Evolutionary conservation across 177 flowering plant species (phyloP).

Genomic region (Vitis hybrid): DNA sequence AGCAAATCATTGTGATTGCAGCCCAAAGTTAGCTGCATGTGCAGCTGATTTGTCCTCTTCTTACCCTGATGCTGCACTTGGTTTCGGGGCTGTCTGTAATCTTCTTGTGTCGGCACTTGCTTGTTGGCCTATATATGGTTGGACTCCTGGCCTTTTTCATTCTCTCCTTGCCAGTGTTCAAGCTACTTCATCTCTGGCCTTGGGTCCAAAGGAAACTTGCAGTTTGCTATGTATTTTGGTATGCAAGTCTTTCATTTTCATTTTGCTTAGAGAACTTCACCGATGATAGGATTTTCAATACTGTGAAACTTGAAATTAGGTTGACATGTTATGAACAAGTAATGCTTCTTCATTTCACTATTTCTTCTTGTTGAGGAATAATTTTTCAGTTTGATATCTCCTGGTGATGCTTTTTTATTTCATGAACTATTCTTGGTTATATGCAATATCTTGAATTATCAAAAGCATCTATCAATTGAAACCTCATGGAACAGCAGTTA

Average conservation of each 20-base stretch:
- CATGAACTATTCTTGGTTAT: background rate
- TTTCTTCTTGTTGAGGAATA: background rate
- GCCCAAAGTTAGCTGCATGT: conserved; percentile 89
- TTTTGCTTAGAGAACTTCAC: background rate
- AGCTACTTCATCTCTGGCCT: conserved; percentile 62
- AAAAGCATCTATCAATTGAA: background rate
- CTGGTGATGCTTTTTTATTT: background rate
- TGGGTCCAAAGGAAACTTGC: conserved; percentile 98
- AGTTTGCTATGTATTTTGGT: conserved; percentile 86
- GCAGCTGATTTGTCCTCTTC: conserved; percentile 69
- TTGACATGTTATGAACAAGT: background rate
- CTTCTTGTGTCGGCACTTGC: conserved; percentile 88
- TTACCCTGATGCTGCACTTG: conserved; percentile 77
- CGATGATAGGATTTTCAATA: background rate
- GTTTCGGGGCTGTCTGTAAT: conserved; percentile 83
- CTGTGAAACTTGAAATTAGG: background rate
- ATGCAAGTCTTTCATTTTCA: conserved; percentile 19
- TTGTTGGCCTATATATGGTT: conserved; percentile 87
- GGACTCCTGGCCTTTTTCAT: conserved; percentile 89
- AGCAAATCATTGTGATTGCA: conserved; percentile 35
- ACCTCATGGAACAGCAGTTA: background rate
- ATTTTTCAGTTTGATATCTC: background rate
- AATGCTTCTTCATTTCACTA: background rate
- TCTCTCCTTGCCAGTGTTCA: conserved; percentile 73
- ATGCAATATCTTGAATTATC: background rate